Evolutionary conservation across 1,284 basidiomycete species (phyloP), one percentile per base, ranked within the genome.

Genomic region (Cutaneotrichosporon sp.): DNA sequence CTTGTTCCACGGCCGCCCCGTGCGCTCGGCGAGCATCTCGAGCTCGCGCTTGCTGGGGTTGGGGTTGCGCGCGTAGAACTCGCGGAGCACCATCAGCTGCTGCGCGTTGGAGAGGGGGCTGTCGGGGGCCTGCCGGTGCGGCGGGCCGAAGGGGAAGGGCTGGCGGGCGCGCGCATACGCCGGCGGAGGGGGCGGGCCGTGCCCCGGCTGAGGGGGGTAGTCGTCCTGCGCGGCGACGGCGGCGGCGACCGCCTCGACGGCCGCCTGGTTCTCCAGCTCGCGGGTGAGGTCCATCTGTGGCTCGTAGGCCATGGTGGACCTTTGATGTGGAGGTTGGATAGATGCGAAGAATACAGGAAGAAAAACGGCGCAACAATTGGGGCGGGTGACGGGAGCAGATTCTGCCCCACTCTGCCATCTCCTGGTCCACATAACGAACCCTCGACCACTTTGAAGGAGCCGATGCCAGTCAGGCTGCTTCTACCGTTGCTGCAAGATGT

Each of bases 1-100:
- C 63, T 75, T 77, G 45, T 63, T 71, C 73, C 72, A 77, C 4
- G 70, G 68, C 60, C 76, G 34, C 1, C 75, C 76, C 5, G 76
- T 78, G 34, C 64, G 63, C 54, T 71, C 69, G 1, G 74, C 72
- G 43, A 78, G 58, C 47, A 62, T 54, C 36, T 74, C 71, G 20
- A 72, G 61, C 4, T 78, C 73, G 53, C 56, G 60, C 49, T 68
- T 72, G n/a, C 67, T 62, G 9, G 76, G 76, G 59, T 70, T 74
- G 8, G 76, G 76, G 59, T 78, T 78, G 1, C 70, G 56, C 11
- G 72, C 67, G 49, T 77, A 78, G 8, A 63, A 67, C 54, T 74
- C 73, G 33, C 76, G 67, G 36, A 78, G 62, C 2, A 77, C 65
- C 11, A 63, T 63, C 22, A 78, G 67, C 60, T 78, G 76, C 51